These are phyloP conservation scores for Spinellus fusiger DNA, from an alignment of 192 early-diverging fungal genomes.

Conservation along the genomic window DNA sequence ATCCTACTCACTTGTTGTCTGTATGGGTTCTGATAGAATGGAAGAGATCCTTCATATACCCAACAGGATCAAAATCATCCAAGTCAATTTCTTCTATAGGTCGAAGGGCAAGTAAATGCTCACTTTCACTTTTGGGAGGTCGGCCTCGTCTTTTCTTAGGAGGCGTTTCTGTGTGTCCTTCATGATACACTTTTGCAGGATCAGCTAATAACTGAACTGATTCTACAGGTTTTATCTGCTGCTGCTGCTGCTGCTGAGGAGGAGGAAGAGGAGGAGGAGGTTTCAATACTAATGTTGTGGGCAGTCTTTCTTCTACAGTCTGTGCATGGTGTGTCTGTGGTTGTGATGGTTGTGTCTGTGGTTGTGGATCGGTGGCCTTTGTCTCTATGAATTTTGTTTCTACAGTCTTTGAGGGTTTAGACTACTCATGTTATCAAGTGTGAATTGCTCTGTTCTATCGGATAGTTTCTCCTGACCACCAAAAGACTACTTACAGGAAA, in stretches of 20 bases:
- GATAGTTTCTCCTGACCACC: too few species aligned
- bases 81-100: constrained; percentile 19
- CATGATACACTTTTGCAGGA: not conserved
- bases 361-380: not conserved
- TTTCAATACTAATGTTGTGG: not conserved
- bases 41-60: constrained; percentile 33
- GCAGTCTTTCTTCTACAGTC: not conserved
- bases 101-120: constrained; percentile 3
- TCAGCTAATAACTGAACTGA: not conserved
- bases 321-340: not conserved
- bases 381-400: not conserved
- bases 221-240: not conserved
- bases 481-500: not conserved
- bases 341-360: not conserved
- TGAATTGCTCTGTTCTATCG: not conserved
- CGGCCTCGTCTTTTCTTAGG: constrained; percentile 17
- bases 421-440: not conserved
- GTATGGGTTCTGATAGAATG: constrained; percentile 36
- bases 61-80: constrained; percentile 9
- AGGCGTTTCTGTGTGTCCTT: not conserved
- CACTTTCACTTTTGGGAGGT: constrained; percentile 26
- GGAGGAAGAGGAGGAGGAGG: not conserved
- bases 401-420: not conserved
- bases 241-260: not conserved
- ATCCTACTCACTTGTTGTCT: constrained; percentile 38